Evolutionary conservation across 176 grass and related monocot genomes (phyloP), one percentile per base, ranked within the genome.

Genomic region (Elymus sibiricus): DNA sequence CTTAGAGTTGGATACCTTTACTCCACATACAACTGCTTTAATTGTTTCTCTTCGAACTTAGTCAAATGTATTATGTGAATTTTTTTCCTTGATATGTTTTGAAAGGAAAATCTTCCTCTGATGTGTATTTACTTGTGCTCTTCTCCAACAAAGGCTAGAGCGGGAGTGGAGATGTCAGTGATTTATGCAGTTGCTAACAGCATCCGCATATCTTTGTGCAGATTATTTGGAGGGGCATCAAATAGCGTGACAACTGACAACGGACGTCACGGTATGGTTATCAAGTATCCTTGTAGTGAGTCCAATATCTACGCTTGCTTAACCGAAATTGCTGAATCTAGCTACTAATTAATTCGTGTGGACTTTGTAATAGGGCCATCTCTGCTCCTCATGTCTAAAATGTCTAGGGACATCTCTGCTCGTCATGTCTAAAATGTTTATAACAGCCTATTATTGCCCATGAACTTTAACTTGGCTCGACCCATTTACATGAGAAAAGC

Each of bases 161-260:
- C 93, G 78, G 96, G 93, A 76, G 79, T 94, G 60, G 96, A 95
- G 76, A 98, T 98, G 96, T 91, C 93, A 46, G 31, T 98, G 26
- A 94, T 98, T 60, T 93, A 98, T 56, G 96, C 93, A 14, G 94
- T 90, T 76, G 96, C 96, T 65, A 98, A 95, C 81, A 94, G 90
- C 86, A 86, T 98, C 72, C 65, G 82, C 79, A 95, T 95, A 59
- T 93, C 93, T 58, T 63, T 98, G 4, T 94, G 96, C 93, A 94
- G 91, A 88, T 91, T 98, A 77, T 98, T 98, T 65, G 96, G 96
- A 7, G 93, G 90, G 64, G 86, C 85, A 70, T 98, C 96, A 28
- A 67, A 90, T 89, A 82, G 78, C 66, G 43, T 98, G 13, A 98
- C 91, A 0, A 98, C 96, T n/a, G n/a, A n/a, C n/a, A n/a, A n/a